Percentiles rank a stretch among this genome's conserved stretches.
Evolutionary conservation across 2,329 filamentous ascomycete species (phyloP).

Genomic region (Fusarium guadeloupense): DNA sequence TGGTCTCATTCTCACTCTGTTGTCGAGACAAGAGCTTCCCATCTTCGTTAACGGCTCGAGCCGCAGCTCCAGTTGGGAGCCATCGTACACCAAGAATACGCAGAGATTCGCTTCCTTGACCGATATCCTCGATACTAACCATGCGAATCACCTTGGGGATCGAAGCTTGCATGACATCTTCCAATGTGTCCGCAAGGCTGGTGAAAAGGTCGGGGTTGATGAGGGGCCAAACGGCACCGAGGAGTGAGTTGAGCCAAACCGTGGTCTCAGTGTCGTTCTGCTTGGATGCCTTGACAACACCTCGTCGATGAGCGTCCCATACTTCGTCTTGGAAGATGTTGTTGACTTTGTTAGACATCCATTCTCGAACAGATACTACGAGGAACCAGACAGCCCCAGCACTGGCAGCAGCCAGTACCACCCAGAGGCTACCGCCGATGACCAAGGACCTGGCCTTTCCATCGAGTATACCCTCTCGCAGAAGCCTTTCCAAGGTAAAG

Average conservation of each 20-base stretch:
- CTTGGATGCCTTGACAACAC: conserved; percentile 54
- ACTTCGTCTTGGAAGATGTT: conserved; percentile 73
- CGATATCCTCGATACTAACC: conserved; percentile 79
- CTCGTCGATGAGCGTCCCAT: conserved; percentile 71
- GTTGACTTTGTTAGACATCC: conserved; percentile 69
- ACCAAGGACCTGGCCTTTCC: conserved; percentile 24
- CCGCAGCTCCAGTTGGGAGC: conserved; percentile 76
- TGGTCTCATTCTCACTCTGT: conserved; percentile 46
- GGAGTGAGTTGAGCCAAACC: conserved; percentile 75
- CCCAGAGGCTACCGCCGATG: conserved; percentile 38
- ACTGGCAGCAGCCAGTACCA: conserved; percentile 42
- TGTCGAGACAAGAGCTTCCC: conserved; percentile 61
- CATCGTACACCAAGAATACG: conserved; percentile 76
- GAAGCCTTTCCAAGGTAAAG: conserved; percentile 35
- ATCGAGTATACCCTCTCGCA: conserved; percentile 20
- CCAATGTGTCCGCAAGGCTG: conserved; percentile 73
- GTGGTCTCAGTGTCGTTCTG: conserved; percentile 68
- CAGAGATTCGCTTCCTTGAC: conserved; percentile 76
- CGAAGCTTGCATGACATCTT: conserved; percentile 83
- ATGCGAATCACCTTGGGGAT: conserved; percentile 75
- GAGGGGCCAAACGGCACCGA: conserved; percentile 76
- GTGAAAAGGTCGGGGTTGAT: conserved; percentile 80
- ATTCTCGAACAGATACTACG: conserved; percentile 62
- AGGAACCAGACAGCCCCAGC: conserved; percentile 46
- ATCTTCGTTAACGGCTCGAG: conserved; percentile 65